These are phyloP conservation scores for Xylaria sp. DNA, from an alignment of 2,329 filamentous ascomycete genomes.

Conservation along the genomic window DNA sequence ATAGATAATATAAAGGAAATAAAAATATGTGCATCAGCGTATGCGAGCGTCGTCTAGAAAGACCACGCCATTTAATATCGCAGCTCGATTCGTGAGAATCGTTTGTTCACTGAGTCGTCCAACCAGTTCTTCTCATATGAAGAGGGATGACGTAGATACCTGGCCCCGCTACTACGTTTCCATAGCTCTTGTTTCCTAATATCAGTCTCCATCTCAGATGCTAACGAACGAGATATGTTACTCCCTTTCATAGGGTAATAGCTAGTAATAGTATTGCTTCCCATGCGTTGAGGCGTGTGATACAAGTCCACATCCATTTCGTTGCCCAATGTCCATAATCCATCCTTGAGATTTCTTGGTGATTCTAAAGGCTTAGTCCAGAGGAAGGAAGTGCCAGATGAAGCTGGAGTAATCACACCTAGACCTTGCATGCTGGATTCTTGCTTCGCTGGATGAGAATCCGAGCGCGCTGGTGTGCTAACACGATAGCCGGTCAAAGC, in stretches of 20 bases:
- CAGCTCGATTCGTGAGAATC: slow-evolving; percentile 45
- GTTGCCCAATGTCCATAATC: slow-evolving; percentile 28
- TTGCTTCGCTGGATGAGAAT: slow-evolving; percentile 32
- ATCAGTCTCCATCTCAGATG: slow-evolving; percentile 3
- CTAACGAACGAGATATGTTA: background rate
- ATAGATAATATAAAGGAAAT: slow-evolving; percentile 19
- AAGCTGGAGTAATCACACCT: background rate
- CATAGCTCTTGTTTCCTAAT: slow-evolving; percentile 44
- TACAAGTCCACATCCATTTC: background rate
- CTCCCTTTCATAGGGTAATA: slow-evolving; percentile 13
- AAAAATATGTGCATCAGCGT: slow-evolving; percentile 11
- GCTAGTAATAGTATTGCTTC: background rate
- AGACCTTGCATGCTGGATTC: background rate
- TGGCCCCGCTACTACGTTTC: slow-evolving; percentile 33
- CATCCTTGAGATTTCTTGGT: background rate
- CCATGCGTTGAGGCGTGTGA: background rate
- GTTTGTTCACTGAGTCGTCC: slow-evolving; percentile 43
- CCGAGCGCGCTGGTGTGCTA: slow-evolving; percentile 38
- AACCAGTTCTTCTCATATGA: slow-evolving; percentile 43
- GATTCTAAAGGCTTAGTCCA: slow-evolving; percentile 28
- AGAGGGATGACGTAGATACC: slow-evolving; percentile 22
- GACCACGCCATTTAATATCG: slow-evolving; percentile 39
- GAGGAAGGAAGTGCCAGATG: slow-evolving; percentile 18
- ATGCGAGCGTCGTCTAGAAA: background rate
- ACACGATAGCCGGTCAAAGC: slow-evolving; percentile 33